Conservation (phyloP, 768 basidiomycete genomes). For the Lanmaoa pseudosensibilis region DNA sequence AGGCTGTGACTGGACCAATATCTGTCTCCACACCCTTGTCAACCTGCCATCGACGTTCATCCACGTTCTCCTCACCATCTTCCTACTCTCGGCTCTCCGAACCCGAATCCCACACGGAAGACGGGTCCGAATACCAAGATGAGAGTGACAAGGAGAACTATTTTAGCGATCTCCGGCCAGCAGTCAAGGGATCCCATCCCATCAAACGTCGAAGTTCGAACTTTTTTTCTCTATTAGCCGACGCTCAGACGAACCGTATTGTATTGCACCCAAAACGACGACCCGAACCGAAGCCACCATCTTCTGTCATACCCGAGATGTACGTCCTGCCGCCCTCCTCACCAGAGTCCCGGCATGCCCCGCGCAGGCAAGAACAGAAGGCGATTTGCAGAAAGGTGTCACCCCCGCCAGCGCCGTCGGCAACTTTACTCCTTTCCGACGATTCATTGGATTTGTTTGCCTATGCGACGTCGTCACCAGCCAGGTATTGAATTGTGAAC, state of each 20-base stretch:
- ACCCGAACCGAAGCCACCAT: neutral
- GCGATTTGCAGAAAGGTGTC: conserved; percentile 1
- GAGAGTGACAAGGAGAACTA: conserved; percentile 25
- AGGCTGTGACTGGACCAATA: neutral
- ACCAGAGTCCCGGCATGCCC: conserved; percentile 2
- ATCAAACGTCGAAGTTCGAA: conserved; percentile 27
- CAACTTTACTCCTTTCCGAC: conserved; percentile 38
- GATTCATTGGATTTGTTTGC: conserved; percentile 53
- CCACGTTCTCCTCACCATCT: conserved; percentile 11
- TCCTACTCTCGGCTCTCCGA: conserved; percentile 12
- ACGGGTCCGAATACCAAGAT: conserved; percentile 24
- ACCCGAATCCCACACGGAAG: conserved; percentile 15
- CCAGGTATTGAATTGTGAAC: conserved; percentile 15
- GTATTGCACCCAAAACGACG: conserved; percentile 32
- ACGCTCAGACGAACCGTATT: conserved; percentile 40
- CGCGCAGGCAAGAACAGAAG: conserved; percentile 11
- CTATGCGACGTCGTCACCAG: conserved; percentile 33
- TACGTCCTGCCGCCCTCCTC: conserved; percentile 5
- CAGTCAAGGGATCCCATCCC: conserved; percentile 7
- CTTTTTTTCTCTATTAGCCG: conserved; percentile 41
- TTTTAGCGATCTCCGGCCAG: conserved; percentile 4
- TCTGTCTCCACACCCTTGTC: neutral
- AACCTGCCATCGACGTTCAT: neutral
- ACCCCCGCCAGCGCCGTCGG: neutral
- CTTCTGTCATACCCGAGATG: conserved; percentile 20